Evolutionary conservation across 805 yeast genomes (phyloP).

Genomic region (Nakazawaea populi): DNA sequence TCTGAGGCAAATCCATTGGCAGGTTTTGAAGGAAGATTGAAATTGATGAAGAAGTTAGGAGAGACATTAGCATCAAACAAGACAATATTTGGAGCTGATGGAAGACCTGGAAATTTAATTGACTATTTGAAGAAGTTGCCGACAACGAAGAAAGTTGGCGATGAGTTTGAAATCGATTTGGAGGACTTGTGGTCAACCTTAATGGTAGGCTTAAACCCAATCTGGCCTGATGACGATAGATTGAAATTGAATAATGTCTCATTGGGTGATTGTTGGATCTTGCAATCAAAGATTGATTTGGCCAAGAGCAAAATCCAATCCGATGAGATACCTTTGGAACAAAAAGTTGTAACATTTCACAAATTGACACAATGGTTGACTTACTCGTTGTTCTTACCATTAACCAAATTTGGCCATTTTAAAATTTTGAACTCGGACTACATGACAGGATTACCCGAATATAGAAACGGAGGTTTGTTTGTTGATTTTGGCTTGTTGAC

Average conservation of each 20-base stretch:
- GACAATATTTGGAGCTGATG: slow-evolving; percentile 32
- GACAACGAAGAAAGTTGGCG: slow-evolving; percentile 14
- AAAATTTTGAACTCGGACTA: slow-evolving; percentile 28
- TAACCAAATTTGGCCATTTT: slow-evolving; percentile 40
- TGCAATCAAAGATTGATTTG: slow-evolving; percentile 24
- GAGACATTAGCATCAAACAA: slow-evolving; percentile 32
- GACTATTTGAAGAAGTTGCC: slow-evolving; percentile 35
- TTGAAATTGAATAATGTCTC: slow-evolving; percentile 42
- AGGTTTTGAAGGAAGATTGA: slow-evolving; percentile 50
- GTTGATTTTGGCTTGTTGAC: slow-evolving; percentile 48
- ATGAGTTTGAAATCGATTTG: slow-evolving; percentile 31
- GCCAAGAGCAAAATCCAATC: slow-evolving; percentile 14
- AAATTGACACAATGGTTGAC: slow-evolving; percentile 65
- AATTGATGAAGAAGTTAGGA: slow-evolving; percentile 43
- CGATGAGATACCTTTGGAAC: slow-evolving; percentile 25
- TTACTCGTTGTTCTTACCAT: slow-evolving; percentile 51
- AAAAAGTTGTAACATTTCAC: slow-evolving; percentile 53
- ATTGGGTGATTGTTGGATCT: slow-evolving; percentile 60
- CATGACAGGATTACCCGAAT: slow-evolving; percentile 56
- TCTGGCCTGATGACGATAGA: slow-evolving; percentile 58
- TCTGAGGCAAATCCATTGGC: slow-evolving; percentile 39
- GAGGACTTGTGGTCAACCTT: slow-evolving; percentile 46
- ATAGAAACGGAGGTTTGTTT: slow-evolving; percentile 60
- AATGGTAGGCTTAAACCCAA: slow-evolving; percentile 49
- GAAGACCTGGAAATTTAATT: slow-evolving; percentile 42